Evolutionary conservation across 2,329 filamentous ascomycete genomes (phyloP), one percentile per base, ranked within the genome.

Genomic region (Penicillium sp.): DNA sequence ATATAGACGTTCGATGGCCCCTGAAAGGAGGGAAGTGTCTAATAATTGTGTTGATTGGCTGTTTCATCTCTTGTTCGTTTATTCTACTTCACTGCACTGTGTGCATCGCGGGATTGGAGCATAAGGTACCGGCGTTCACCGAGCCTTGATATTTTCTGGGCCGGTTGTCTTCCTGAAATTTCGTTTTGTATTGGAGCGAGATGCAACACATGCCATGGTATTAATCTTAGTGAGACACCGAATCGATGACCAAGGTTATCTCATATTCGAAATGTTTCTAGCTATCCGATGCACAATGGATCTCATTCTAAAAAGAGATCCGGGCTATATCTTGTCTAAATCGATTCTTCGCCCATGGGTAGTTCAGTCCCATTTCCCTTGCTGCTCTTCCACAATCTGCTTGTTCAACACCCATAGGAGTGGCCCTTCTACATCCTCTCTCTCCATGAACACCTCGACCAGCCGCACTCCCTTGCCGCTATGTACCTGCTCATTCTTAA

Each of bases 391-490:
- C 7, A 44, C 51, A 34, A 60, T 51, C 42, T 63, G 60, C 19
- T 44, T 52, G n/a, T 57, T 50, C 46, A 68, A 46, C 15, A 67
- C 36, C 20, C 49, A 54, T 43, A 60, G 48, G 43, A 68, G 41
- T 16, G 56, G 48, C 2, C 59, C 57, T 11, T 64, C 57, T 4
- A 61, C 60, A 56, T 70, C 68, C 26, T 67, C 57, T 18, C 51
- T 53, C 3, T 54, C 62, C 64, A 72, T 65, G 11, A 65, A 56
- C 1, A 72, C 60, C 57, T 73, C 70, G 6, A 71, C 57, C 47
- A 73, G 60, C 26, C 64, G 57, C 18, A 73, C 41, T 0, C 68
- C 68, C 31, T 58, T 62, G 5, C 63, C 68, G 34, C 63, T 56
- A 13, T 55, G 48, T 27, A 75, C 57, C 2, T 55, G 54, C 19